Evolutionary conservation across 176 grass and related monocot genomes (phyloP), one percentile per base, ranked within the genome.

Genomic region (Triticum aestivum): DNA sequence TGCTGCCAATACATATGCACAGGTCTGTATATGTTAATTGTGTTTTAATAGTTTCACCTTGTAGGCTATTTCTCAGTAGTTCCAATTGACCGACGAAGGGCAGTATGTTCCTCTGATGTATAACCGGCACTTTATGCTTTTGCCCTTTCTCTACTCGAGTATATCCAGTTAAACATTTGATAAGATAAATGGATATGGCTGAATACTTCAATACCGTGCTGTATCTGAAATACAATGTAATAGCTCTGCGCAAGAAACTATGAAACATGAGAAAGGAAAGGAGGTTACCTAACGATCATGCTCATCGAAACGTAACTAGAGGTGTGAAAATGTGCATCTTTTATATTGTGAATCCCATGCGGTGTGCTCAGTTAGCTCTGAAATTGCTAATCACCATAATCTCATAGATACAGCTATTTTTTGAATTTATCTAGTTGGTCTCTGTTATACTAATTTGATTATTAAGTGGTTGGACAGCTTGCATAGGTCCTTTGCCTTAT

Each of bases 1-100:
- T 86, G 87, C 96, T 56, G 97, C 93, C 20, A 93, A 96, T 92
- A 88, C 92, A 69, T 98, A 98, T 85, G 83, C 86, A 87, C 94
- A 98, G 93, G 97, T 98, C 80, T n/a, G 82, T 94, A 87, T 54
- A 24, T 35, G 74, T 54, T 24, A 9, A n/a, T 3, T 27, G 5
- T 32, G 30, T 84, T 17, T 84, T 17, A 15, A 65, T 61, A 44
- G 32, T 78, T 78, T 85, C 32, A 39, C 47, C 2, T 15, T 69
- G 13, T 78, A 37, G 11, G 6, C 20, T 24, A 32, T 76, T 77
- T 45, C 6, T 45, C 20, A 2, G n/a, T 72, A 13, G 12, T 23
- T 37, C 49, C 49, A 12, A 18, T 80, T 58, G 49, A 67, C 41
- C 10, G 17, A 32, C 1, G 4, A 85, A 65, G 52, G 70, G 75